phyloP scores from a whole-genome alignment of 2,329 filamentous ascomycete species.

The Aspergillus terreus region DNA sequence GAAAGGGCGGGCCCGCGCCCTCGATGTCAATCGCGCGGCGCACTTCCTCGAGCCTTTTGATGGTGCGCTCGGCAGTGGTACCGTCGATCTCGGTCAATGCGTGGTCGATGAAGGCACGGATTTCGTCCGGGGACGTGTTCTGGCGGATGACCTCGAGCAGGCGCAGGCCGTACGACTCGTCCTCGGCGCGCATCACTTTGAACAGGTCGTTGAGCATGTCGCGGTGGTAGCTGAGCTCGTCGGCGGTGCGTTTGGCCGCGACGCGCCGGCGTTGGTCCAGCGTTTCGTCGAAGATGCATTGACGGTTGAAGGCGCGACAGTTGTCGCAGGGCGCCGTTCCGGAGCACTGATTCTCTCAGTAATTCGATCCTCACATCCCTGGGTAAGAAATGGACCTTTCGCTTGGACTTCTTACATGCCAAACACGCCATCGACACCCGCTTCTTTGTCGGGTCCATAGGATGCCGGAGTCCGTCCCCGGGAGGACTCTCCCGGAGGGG shows the following conservation, averaged over 20 bases:
- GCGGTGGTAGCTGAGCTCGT: conserved; percentile 38
- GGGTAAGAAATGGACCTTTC: conserved; percentile 24
- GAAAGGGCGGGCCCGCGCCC: conserved; percentile 28
- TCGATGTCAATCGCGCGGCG: conserved; percentile 27
- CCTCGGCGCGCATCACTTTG: conserved; percentile 29
- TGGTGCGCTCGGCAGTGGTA: conserved; percentile 12
- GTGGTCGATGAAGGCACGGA: conserved; percentile 31
- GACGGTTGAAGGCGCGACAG: conserved; percentile 32
- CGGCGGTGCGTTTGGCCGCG: conserved; percentile 37
- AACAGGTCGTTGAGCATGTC: conserved; percentile 37
- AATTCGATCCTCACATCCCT: not conserved
- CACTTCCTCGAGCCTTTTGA: conserved; percentile 26
- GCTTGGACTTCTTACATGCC: conserved; percentile 40
- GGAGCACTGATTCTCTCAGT: conserved; percentile 27
- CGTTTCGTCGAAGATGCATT: conserved; percentile 57
- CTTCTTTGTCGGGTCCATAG: conserved; percentile 27
- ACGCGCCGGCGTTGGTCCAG: conserved; percentile 50
- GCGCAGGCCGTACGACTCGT: conserved; percentile 24
- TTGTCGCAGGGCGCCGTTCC: conserved; percentile 37
- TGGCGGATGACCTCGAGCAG: conserved; percentile 35
- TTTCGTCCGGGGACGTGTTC: conserved; percentile 33
- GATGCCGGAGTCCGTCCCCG: conserved; percentile 5
- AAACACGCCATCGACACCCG: conserved; percentile 38
- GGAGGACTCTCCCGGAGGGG: conserved; percentile 8
- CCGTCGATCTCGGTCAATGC: conserved; percentile 21